phyloP scores from a whole-genome alignment of 768 basidiomycete species.

The Candolleomyces efflorescens region DNA sequence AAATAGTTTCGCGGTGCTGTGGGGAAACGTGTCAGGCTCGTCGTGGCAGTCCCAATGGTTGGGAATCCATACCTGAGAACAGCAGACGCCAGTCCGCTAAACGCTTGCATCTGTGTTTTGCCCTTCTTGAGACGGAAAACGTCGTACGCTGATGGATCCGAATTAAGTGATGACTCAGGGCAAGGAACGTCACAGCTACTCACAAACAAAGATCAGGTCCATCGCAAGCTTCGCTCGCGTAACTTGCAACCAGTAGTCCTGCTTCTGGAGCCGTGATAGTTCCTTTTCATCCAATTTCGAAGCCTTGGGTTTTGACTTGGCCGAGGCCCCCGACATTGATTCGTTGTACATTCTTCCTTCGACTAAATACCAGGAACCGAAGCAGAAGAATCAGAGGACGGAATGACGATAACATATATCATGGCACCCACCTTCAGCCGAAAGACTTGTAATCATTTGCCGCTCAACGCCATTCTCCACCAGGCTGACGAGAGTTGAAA shows the following conservation, averaged over 20 bases:
- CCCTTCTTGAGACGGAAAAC: slow-evolving; percentile 67
- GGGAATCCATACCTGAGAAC: slow-evolving; percentile 56
- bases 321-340: slow-evolving; percentile 66
- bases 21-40: slow-evolving; percentile 9
- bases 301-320: slow-evolving; percentile 59
- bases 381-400: neutral
- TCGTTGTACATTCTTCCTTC: slow-evolving; percentile 70
- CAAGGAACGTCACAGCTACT: slow-evolving; percentile 15
- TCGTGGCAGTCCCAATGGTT: neutral
- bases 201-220: slow-evolving; percentile 89
- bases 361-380: slow-evolving; percentile 35
- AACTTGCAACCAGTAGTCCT: slow-evolving; percentile 74
- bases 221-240: slow-evolving; percentile 69
- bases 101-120: slow-evolving; percentile 55
- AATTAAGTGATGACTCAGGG: slow-evolving; percentile 6
- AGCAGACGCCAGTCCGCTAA: slow-evolving; percentile 66
- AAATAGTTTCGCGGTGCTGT: slow-evolving; percentile 69
- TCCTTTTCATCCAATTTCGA: slow-evolving; percentile 68
- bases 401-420: neutral
- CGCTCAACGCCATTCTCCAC: slow-evolving; percentile 83
- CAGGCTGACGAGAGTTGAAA: slow-evolving; percentile 71
- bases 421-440: slow-evolving; percentile 50
- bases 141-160: slow-evolving; percentile 56
- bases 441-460: slow-evolving; percentile 59
- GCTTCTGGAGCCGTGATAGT: slow-evolving; percentile 57